These are phyloP conservation scores for Mortierella sp. DNA, from an alignment of 371 early-diverging fungal genomes.

Conservation along the genomic window DNA sequence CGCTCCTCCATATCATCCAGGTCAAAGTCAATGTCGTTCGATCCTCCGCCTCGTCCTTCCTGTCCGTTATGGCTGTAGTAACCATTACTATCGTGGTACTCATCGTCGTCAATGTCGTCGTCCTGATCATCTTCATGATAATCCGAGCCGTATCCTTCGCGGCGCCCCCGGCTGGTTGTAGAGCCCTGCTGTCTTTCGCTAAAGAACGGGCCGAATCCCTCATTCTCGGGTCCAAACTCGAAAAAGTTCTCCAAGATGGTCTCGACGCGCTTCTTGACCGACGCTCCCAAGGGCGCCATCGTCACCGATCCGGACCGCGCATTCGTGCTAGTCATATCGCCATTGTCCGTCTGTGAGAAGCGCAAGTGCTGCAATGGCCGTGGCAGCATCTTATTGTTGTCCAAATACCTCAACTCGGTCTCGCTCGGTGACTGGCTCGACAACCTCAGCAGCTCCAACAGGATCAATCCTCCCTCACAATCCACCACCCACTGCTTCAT, in stretches of 20 bases:
- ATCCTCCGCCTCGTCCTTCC: conserved; percentile 3
- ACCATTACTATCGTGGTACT: conserved; percentile 25
- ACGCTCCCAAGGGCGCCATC: conserved; percentile 25
- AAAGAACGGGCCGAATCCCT: conserved; percentile 55
- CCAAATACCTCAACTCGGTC: conserved; percentile 30
- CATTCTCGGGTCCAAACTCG: conserved; percentile 56
- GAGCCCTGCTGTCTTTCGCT: conserved; percentile 29
- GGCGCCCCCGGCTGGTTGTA: conserved; percentile 3
- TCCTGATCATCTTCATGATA: conserved; percentile 42
- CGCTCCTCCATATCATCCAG: conserved; percentile 55
- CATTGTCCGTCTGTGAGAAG: conserved; percentile 33
- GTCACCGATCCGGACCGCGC: neutral
- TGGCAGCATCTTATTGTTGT: conserved; percentile 35
- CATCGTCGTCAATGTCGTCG: conserved; percentile 44
- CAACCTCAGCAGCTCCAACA: conserved; percentile 42
- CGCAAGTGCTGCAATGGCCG: conserved; percentile 46
- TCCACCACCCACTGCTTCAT: conserved; percentile 57
- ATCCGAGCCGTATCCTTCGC: conserved; percentile 40
- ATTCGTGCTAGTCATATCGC: neutral
- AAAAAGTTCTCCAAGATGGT: conserved; percentile 56
- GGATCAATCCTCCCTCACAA: conserved; percentile 51
- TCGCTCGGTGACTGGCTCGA: conserved; percentile 19
- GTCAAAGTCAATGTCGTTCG: conserved; percentile 38
- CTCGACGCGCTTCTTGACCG: conserved; percentile 54
- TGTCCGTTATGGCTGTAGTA: conserved; percentile 17